These are phyloP conservation scores for Tagetes patula DNA, from an alignment of 129 eudicot species.

Conservation along the genomic window DNA sequence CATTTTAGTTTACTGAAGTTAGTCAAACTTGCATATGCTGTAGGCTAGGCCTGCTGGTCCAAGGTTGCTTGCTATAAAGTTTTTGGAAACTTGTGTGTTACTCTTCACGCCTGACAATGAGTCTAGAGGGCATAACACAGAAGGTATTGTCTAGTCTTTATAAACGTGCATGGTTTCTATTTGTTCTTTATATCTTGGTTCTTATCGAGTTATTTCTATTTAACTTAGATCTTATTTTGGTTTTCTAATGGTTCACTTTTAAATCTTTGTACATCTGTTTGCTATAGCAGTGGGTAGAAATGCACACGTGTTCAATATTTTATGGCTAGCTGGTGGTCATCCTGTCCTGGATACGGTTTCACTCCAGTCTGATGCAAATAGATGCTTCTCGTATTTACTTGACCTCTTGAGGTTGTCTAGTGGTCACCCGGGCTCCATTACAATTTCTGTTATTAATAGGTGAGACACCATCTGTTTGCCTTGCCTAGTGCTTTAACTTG, in stretches of 20 bases:
- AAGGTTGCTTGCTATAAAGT: slow-evolving; percentile 83
- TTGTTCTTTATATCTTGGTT: not conserved
- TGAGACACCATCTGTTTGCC: slow-evolving; percentile 39
- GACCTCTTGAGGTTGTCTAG: slow-evolving; percentile 61
- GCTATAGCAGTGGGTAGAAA: slow-evolving; percentile 37
- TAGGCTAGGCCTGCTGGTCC: slow-evolving; percentile 68
- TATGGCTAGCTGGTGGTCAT: slow-evolving; percentile 69
- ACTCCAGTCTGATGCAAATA: slow-evolving; percentile 68
- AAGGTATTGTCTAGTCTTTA: slow-evolving; percentile 49
- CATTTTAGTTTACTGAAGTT: slow-evolving; percentile 6
- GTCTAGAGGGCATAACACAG: slow-evolving; percentile 45
- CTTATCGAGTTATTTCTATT: not conserved
- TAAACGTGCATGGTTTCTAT: not conserved
- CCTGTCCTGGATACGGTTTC: slow-evolving; percentile 66
- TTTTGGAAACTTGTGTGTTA: slow-evolving; percentile 66
- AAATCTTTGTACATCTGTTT: slow-evolving; percentile 1
- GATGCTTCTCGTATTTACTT: slow-evolving; percentile 47
- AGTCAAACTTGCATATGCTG: slow-evolving; percentile 21
- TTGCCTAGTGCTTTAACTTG: not conserved
- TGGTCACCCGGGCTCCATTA: slow-evolving; percentile 63
- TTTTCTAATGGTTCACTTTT: not conserved
- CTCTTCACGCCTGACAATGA: slow-evolving; percentile 64
- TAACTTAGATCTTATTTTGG: not conserved
- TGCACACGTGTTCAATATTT: slow-evolving; percentile 54
- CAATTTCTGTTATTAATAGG: slow-evolving; percentile 80